Base-by-base conservation (phyloP, 805 yeast genomes). In the Brettanomyces anomalus region DNA sequence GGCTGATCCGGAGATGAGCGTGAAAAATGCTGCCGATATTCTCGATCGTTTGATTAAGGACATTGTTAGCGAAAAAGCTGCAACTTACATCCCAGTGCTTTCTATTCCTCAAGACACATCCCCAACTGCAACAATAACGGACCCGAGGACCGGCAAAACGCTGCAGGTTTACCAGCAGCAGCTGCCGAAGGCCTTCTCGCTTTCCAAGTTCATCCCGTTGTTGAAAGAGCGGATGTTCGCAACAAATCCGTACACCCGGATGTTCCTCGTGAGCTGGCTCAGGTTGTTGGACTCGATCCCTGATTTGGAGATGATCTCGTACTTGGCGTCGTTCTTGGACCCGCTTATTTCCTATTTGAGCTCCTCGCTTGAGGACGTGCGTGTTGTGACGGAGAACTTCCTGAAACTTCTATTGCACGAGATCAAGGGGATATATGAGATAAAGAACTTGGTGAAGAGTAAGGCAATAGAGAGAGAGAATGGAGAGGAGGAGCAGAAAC, bases 1-100 rank as follows among this genome's bases (percentile, higher is more conserved):
- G 18, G 88, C 96, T 0, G 97, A 90, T 56, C 75, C 88, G 1
- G 97, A 93, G 53, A 77, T 83, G 36, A 81, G 94, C 32, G 97
- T 93, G 26, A 85, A 89, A 54, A 90, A 88, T 53, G 98, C 96
- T 8, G 97, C 97, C 4, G 96, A 89, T 61, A 72, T 93, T 36
- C 72, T 93, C 48, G 97, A 93, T 61, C 62, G 97, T 30, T 70
- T 93, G 46, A 78, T 93, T 52, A 89, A 93, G 59, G 98, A 93
- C 59, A 89, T 93, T 37, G 96, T 90, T 0, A 84, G 95, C 39
- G 97, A 94, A 49, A 86, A 89, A 56, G 95, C 97, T 0, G 80
- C 96, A 1, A 82, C 82, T 15, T 90, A 87, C 61, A 80, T 87
- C 2, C 82, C 90, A 16, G 73, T 84, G 2, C 74, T 87, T 33